Evolutionary conservation across 1,139 yeast species (phyloP).

Genomic region (Hyphopichia fennica): DNA sequence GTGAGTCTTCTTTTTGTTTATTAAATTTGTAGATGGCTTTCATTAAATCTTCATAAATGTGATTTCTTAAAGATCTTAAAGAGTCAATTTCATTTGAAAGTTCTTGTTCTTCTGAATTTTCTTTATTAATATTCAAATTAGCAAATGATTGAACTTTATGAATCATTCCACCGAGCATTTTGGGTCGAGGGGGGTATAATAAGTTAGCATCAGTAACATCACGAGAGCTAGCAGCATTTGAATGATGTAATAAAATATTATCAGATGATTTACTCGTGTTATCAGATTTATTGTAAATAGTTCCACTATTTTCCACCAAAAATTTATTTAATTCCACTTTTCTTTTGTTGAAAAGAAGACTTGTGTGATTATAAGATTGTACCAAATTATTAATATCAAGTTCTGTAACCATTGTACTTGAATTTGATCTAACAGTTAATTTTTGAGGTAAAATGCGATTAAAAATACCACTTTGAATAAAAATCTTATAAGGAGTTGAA

Average conservation of each 20-base stretch:
- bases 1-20: conserved; percentile 10
- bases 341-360: conserved; percentile 32
- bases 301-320: conserved; percentile 24
- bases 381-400: conserved; percentile 30
- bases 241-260: conserved; percentile 2
- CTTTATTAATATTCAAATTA: conserved; percentile 20
- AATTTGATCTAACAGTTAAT: neutral
- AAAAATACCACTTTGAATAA: conserved; percentile 3
- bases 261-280: conserved; percentile 5
- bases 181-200: conserved; percentile 3
- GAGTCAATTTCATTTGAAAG: conserved; percentile 37
- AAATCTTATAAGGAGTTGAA: conserved; percentile 52
- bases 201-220: too few species aligned
- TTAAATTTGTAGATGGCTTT: conserved; percentile 17
- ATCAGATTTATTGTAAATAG: conserved; percentile 22
- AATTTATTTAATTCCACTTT: conserved; percentile 27
- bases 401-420: conserved; percentile 13
- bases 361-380: conserved; percentile 41
- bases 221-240: neutral
- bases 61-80: conserved; percentile 24
- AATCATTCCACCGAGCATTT: conserved; percentile 25
- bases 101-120: conserved; percentile 30
- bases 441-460: neutral
- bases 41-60: conserved; percentile 31
- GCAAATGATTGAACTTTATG: conserved; percentile 48